Percentiles rank a stretch among this genome's conserved stretches.
Conservation (phyloP, 1,284 basidiomycete genomes). For the Ustilago curta region DNA sequence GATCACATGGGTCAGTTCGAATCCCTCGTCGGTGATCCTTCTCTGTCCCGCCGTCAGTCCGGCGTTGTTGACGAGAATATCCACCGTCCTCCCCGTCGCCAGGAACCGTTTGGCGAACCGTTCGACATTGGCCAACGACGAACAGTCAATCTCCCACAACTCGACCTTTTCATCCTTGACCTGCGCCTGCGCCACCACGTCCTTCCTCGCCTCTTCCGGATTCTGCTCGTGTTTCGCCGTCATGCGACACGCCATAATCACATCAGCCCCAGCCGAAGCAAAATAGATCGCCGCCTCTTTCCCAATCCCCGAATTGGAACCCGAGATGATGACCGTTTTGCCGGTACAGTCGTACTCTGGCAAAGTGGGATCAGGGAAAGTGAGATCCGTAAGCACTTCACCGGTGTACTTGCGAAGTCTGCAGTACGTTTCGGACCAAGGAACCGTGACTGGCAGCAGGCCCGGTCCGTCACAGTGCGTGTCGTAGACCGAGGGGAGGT, state of each 20-base stretch:
- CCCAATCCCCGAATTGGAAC: conserved; percentile 59
- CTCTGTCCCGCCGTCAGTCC: conserved; percentile 31
- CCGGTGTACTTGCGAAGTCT: conserved; percentile 30
- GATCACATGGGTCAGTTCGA: conserved; percentile 56
- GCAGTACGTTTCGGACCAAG: conserved; percentile 43
- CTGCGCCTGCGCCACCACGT: conserved; percentile 23
- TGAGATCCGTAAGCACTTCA: conserved; percentile 14
- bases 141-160: conserved; percentile 60
- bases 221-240: conserved; percentile 57
- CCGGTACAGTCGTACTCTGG: conserved; percentile 44
- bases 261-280: conserved; percentile 48
- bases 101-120: conserved; percentile 43
- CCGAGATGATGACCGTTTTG: conserved; percentile 57
- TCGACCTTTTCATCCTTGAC: conserved; percentile 40
- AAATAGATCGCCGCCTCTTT: conserved; percentile 53
- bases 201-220: conserved; percentile 48
- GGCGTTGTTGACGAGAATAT: conserved; percentile 58
- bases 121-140: conserved; percentile 44
- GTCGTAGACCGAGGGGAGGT: conserved; percentile 50
- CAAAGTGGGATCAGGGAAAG: conserved; percentile 21
- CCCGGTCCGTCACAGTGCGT: conserved; percentile 60
- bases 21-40: conserved; percentile 54
- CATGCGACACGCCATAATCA: conserved; percentile 59
- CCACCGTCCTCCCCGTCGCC: conserved; percentile 33
- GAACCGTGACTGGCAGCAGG: conserved; percentile 37